Conservation (phyloP, 1,139 yeast genomes). For the Yamadazyma atlantica region DNA sequence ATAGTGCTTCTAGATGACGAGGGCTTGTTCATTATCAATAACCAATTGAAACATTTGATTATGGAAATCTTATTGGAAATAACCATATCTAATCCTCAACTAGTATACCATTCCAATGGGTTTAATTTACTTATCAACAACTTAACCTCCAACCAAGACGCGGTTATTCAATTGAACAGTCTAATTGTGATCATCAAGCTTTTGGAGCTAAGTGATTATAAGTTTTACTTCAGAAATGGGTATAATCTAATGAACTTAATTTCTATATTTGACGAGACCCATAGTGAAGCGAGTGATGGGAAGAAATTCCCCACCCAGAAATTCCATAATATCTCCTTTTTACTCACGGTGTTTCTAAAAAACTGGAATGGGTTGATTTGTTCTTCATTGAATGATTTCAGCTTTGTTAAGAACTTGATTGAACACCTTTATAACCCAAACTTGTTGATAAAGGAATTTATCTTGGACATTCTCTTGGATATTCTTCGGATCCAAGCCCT, state of each 20-base stretch:
- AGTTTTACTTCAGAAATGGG: conserved; percentile 59
- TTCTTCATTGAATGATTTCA: conserved; percentile 58
- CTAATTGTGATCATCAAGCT: conserved; percentile 57
- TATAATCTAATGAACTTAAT: conserved; percentile 63
- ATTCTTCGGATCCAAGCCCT: conserved; percentile 60
- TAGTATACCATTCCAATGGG: conserved; percentile 65
- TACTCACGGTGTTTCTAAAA: conserved; percentile 62
- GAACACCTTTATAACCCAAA: conserved; percentile 62
- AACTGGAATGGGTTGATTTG: conserved; percentile 78
- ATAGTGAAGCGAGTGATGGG: too few species aligned
- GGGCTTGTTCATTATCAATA: conserved; percentile 10
- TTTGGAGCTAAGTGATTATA: conserved; percentile 58
- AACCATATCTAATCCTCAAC: conserved; percentile 58
- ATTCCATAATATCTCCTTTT: conserved; percentile 61
- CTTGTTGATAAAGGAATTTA: conserved; percentile 54
- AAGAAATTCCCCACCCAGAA: conserved; percentile 25
- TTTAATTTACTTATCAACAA: conserved; percentile 57
- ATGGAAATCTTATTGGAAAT: conserved; percentile 74
- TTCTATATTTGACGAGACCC: conserved; percentile 50
- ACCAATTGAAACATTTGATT: conserved; percentile 8
- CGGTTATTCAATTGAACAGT: conserved; percentile 50
- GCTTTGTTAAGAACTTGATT: conserved; percentile 58
- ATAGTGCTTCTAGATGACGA: conserved; percentile 63
- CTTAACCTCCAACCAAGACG: conserved; percentile 49
- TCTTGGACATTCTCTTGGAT: conserved; percentile 73